phyloP scores from a whole-genome alignment of 306 rosid species.

The Casuarina cunninghamiana region DNA sequence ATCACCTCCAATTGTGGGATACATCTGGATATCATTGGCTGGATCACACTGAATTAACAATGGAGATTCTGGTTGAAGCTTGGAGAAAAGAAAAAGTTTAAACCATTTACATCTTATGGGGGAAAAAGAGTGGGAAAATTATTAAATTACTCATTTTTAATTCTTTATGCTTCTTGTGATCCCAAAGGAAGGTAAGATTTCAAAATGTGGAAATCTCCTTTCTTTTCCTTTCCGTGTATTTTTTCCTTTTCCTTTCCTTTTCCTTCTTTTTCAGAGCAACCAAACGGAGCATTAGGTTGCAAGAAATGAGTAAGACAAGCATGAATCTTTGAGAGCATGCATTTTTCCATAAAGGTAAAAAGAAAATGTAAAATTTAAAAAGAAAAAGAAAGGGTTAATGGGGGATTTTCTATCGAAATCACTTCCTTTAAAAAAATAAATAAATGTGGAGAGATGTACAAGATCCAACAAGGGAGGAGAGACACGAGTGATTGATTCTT shows the following conservation, averaged over 20 bases:
- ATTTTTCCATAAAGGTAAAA: too few species aligned
- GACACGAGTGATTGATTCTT: constrained; percentile 16
- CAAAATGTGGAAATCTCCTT: neutral
- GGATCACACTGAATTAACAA: too few species aligned
- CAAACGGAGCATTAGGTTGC: neutral
- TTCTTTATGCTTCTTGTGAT: neutral
- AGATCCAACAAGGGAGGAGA: constrained; percentile 21
- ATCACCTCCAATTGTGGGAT: too few species aligned
- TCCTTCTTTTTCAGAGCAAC: neutral
- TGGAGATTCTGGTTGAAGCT: too few species aligned
- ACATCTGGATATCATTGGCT: too few species aligned
- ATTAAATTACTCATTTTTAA: neutral
- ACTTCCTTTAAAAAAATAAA: constrained; percentile 32
- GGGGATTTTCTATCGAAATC: constrained; percentile 30
- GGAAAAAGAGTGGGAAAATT: neutral
- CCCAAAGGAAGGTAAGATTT: neutral
- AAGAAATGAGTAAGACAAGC: neutral
- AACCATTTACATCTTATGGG: too few species aligned
- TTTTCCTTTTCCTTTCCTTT: neutral
- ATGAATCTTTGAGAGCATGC: too few species aligned
- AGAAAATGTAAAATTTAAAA: neutral
- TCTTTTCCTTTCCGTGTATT: neutral
- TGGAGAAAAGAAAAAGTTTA: too few species aligned
- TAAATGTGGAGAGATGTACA: constrained; percentile 58
- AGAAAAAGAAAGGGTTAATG: neutral